Percentiles rank a stretch among this genome's conserved stretches.
phyloP scores from a whole-genome alignment of 805 yeast genomes.

The Metschnikowia cerradonensis region DNA sequence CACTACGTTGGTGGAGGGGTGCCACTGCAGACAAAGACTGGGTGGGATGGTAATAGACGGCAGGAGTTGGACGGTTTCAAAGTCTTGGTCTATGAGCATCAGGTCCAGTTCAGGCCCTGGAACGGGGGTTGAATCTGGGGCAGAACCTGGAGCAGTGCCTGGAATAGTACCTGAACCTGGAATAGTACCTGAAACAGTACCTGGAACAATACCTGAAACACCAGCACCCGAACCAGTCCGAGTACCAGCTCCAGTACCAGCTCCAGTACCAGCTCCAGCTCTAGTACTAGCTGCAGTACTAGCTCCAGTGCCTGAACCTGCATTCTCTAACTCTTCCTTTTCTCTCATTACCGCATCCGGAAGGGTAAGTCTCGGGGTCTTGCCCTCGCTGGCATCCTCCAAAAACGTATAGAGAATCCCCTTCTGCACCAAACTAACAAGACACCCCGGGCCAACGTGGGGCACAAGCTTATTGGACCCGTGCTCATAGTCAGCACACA shows the following conservation, averaged over 20 bases:
- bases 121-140: not conserved
- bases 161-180: not conserved
- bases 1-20: conserved; percentile 45
- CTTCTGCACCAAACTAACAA: conserved; percentile 78
- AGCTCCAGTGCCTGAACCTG: not conserved
- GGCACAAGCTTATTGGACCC: conserved; percentile 38
- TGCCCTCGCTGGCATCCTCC: conserved; percentile 48
- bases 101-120: too few relatives aligned
- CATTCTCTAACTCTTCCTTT: conserved; percentile 18
- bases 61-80: conserved; percentile 32
- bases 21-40: conserved; percentile 52
- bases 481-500: conserved; percentile 52
- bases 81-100: not conserved
- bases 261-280: too few relatives aligned
- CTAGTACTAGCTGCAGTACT: too few relatives aligned
- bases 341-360: conserved; percentile 52
- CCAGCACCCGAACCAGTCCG: too few relatives aligned
- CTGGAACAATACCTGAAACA: too few relatives aligned
- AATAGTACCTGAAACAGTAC: too few relatives aligned
- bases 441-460: conserved; percentile 69
- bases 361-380: conserved; percentile 23
- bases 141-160: not conserved
- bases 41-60: conserved; percentile 39
- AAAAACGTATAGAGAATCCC: conserved; percentile 78
- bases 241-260: too few relatives aligned